These are phyloP conservation scores for Chlamydomonas sphaeroides DNA, from an alignment of 139 green algal species.

Conservation along the genomic window DNA sequence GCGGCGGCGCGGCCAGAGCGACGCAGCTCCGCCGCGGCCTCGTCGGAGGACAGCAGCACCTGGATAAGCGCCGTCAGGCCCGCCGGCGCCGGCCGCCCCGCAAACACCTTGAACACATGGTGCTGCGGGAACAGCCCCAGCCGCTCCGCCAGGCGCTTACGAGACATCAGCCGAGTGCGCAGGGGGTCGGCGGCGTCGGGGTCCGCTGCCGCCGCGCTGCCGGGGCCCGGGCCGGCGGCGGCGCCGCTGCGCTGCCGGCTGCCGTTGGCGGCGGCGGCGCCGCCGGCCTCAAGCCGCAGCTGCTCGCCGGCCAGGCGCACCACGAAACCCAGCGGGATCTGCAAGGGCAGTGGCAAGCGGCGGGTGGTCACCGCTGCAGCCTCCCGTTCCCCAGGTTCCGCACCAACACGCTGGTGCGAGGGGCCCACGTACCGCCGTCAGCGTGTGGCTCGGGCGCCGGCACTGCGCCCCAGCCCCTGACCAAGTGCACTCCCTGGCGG, in stretches of 20 bases:
- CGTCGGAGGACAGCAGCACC: neutral
- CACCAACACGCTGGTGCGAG: neutral
- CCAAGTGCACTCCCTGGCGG: neutral
- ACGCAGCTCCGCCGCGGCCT: neutral
- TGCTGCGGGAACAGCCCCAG: constrained; percentile 43
- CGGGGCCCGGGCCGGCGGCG: neutral
- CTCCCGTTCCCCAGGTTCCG: neutral
- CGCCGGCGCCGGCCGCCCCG: neutral
- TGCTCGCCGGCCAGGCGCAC: neutral
- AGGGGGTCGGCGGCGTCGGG: neutral
- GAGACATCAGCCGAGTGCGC: too few species aligned
- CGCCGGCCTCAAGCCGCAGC: neutral
- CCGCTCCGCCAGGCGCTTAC: neutral
- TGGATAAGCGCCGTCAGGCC: neutral
- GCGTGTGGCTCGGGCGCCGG: too few species aligned
- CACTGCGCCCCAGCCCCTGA: too few species aligned
- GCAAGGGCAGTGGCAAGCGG: neutral
- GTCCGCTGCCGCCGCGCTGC: neutral
- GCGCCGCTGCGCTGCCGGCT: neutral
- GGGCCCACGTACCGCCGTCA: too few species aligned
- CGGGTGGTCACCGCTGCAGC: neutral
- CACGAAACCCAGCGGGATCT: constrained; percentile 40
- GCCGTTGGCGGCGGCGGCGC: neutral
- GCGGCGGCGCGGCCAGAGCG: neutral
- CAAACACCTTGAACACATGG: constrained; percentile 47